Conservation (phyloP, 116 monocot genomes). For the Dioscorea cayenensis region DNA sequence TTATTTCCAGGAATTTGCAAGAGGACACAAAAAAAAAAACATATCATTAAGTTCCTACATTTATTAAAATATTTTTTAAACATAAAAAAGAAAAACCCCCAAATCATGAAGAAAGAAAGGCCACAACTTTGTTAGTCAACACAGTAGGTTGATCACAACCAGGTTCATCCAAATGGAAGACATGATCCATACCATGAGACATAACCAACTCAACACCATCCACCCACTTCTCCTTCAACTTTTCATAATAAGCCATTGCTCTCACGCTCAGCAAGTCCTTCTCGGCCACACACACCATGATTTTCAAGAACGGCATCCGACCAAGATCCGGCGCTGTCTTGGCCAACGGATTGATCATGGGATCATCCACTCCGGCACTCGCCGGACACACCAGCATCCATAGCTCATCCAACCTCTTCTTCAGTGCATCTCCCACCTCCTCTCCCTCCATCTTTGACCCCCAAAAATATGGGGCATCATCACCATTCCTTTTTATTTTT, state of each 20-base stretch:
- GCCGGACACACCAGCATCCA: neutral
- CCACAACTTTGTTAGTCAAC: neutral
- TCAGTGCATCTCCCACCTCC: neutral
- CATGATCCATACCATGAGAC: slow-evolving; percentile 2
- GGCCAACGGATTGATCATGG: slow-evolving; percentile 1
- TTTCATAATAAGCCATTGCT: neutral
- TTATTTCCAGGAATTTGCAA: no score
- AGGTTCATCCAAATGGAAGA: neutral
- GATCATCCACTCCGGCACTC: neutral
- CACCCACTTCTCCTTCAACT: neutral
- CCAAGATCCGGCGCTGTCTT: neutral
- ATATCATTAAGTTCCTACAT: no score
- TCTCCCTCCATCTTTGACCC: neutral
- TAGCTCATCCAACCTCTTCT: neutral
- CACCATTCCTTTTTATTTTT: no score
- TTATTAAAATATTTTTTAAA: no score
- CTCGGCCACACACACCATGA: slow-evolving; percentile 6
- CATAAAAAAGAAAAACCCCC: neutral
- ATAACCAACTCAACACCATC: slow-evolving; percentile 3
- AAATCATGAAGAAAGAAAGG: neutral
- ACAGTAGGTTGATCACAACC: neutral
- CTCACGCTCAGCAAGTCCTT: neutral
- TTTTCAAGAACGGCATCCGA: neutral
- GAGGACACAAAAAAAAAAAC: no score
- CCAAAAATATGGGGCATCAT: no score